Conservation (phyloP, 23 red algal genomes). For the Gracilaria domingensis region DNA sequence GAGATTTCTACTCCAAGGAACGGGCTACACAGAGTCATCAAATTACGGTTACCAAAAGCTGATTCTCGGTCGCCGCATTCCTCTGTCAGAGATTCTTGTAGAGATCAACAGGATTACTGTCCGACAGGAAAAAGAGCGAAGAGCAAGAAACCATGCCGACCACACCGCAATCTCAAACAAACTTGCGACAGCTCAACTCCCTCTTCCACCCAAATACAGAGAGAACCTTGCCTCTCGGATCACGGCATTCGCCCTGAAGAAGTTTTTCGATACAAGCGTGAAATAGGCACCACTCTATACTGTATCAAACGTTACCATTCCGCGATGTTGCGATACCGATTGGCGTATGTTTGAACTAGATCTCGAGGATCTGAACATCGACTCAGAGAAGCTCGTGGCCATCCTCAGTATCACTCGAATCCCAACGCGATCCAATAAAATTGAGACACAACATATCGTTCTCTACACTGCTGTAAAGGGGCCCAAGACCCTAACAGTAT, state of each 20-base stretch:
- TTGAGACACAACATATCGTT: no score
- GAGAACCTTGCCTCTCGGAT: background rate
- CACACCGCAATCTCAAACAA: background rate
- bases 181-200: background rate
- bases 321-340: background rate
- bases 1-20: background rate
- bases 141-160: background rate
- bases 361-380: background rate
- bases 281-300: background rate
- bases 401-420: no score
- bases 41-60: background rate
- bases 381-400: no score
- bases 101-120: background rate
- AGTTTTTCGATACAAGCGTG: no score
- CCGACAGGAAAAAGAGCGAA: background rate
- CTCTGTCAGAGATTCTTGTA: background rate
- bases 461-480: no score
- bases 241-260: background rate
- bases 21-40: constrained; percentile 16
- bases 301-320: background rate
- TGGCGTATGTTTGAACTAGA: background rate
- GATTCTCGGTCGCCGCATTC: background rate
- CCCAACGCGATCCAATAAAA: no score
- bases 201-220: background rate
- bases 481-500: background rate